These are phyloP conservation scores for Xanthoconium separans DNA, from an alignment of 1,284 basidiomycete species.

Conservation along the genomic window DNA sequence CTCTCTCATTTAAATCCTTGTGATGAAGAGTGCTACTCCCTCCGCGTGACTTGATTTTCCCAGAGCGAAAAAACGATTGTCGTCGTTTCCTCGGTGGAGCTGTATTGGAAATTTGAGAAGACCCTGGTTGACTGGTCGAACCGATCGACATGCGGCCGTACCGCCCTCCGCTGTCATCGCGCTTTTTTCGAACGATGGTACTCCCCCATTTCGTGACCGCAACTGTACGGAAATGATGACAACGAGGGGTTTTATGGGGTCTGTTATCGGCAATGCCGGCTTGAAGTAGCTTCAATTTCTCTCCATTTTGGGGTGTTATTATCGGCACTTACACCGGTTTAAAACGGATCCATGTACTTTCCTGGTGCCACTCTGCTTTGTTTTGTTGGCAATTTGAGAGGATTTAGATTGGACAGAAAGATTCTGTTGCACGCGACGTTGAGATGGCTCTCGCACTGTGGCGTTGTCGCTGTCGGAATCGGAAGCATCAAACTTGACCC, in stretches of 20 bases:
- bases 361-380: constrained; percentile 3
- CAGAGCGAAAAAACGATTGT: constrained; percentile 21
- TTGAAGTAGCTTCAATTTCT: constrained; percentile 9
- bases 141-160: constrained; percentile 27
- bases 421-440: constrained; percentile 3
- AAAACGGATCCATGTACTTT: neutral
- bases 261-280: constrained; percentile 5
- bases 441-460: constrained; percentile 12
- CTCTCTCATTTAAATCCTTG: neutral
- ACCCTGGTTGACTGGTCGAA: constrained; percentile 3
- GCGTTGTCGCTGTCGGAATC: constrained; percentile 17
- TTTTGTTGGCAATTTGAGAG: neutral
- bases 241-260: constrained; percentile 5
- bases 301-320: neutral
- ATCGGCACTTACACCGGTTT: constrained; percentile 15
- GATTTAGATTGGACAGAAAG: neutral
- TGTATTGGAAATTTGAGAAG: neutral
- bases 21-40: neutral
- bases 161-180: neutral
- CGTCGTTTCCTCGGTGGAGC: constrained; percentile 14
- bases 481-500: constrained; percentile 18
- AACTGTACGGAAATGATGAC: neutral
- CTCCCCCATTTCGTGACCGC: constrained; percentile 9
- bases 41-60: constrained; percentile 5
- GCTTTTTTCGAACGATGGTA: constrained; percentile 5